Percentiles rank a stretch among this genome's conserved stretches.
Conservation (phyloP, 768 basidiomycete genomes). For the Mycena venus region DNA sequence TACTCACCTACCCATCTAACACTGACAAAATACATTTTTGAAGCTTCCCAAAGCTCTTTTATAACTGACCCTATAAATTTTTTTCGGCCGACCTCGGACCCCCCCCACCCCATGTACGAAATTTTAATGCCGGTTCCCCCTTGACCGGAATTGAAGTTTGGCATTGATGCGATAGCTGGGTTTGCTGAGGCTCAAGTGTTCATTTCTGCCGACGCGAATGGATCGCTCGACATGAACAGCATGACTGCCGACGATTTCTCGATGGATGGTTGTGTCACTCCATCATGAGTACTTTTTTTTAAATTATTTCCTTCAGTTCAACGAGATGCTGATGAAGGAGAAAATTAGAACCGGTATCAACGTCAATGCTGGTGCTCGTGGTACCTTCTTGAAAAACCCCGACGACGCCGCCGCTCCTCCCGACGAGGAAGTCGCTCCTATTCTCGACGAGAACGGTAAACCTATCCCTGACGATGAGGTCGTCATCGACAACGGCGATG, state of each 20-base stretch:
- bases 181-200: slow-evolving; percentile 10
- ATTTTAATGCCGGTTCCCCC: no score
- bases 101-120: no score
- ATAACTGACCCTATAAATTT: no score
- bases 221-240: slow-evolving; percentile 2
- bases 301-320: background rate
- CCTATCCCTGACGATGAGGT: slow-evolving; percentile 2
- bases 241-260: slow-evolving; percentile 7
- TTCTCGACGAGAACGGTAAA: slow-evolving; percentile 8
- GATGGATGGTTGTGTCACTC: slow-evolving; percentile 13
- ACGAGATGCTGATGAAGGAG: background rate
- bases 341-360: slow-evolving; percentile 2
- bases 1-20: no score
- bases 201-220: slow-evolving; percentile 1
- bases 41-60: no score
- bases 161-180: slow-evolving; percentile 7
- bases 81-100: no score
- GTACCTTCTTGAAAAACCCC: slow-evolving; percentile 8
- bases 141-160: background rate
- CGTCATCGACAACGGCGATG: slow-evolving; percentile 1
- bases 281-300: slow-evolving; percentile 7
- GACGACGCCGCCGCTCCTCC: slow-evolving; percentile 2
- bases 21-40: no score
- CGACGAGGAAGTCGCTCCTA: background rate
- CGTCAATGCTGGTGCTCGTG: slow-evolving; percentile 12